phyloP scores from a whole-genome alignment of 1,284 basidiomycete species.

The Ceratobasidium sp. region DNA sequence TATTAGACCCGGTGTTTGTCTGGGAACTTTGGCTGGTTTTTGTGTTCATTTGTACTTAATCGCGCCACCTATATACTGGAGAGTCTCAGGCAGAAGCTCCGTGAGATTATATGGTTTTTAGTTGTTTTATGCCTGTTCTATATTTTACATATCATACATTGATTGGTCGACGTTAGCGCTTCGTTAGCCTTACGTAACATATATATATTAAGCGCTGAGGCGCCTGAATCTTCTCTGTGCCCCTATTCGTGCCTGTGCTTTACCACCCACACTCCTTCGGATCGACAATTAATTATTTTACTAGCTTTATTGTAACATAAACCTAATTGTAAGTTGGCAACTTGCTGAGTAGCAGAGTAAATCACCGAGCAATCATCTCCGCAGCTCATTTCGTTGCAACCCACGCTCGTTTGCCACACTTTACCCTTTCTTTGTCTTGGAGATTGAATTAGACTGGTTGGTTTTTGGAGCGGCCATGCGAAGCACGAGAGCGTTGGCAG shows the following conservation, averaged over 20 bases:
- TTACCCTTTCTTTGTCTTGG: slow-evolving; percentile 13
- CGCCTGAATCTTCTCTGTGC: not conserved
- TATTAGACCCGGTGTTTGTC: no score
- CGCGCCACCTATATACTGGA: no score
- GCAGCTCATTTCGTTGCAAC: not conserved
- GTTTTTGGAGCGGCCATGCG: slow-evolving; percentile 11
- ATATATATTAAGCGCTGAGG: no score
- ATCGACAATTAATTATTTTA: slow-evolving; percentile 1
- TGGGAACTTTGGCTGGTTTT: no score
- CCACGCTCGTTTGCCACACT: slow-evolving; percentile 45
- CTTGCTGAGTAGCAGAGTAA: not conserved
- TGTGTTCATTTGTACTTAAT: no score
- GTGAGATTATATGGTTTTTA: no score
- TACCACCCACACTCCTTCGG: not conserved
- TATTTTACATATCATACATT: no score
- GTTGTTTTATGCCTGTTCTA: no score
- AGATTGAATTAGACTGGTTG: slow-evolving; percentile 10
- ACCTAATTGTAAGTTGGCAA: not conserved
- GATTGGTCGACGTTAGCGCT: no score
- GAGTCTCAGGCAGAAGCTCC: no score
- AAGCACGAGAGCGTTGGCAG: not conserved
- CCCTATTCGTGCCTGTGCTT: not conserved
- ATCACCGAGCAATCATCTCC: not conserved
- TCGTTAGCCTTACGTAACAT: no score
- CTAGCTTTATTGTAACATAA: not conserved